phyloP scores from a whole-genome alignment of 1,284 basidiomycete species.

The Acaromyces ingoldii region DNA sequence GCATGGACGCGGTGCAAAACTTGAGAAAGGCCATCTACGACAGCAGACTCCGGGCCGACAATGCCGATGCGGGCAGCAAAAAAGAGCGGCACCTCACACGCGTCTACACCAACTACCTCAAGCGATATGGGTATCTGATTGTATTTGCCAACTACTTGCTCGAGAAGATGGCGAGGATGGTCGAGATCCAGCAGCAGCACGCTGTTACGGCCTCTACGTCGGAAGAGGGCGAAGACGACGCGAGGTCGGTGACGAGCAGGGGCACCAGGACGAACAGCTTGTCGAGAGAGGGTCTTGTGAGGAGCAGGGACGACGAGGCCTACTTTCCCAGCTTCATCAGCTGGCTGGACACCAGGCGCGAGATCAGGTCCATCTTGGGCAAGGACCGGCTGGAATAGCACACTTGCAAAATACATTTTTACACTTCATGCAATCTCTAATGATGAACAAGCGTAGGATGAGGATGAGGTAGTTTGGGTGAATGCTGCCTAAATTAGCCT shows the following conservation, averaged over 20 bases:
- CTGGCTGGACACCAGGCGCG: conserved; percentile 43
- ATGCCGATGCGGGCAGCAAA: conserved; percentile 33
- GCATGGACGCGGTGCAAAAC: conserved; percentile 50
- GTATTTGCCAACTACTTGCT: conserved; percentile 87
- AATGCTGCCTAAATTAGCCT: too few species aligned
- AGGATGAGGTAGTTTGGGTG: too few species aligned
- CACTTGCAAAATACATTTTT: too few species aligned
- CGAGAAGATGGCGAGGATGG: conserved; percentile 51
- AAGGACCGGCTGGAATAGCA: background rate
- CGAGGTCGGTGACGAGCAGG: background rate
- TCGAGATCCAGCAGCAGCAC: conserved; percentile 11
- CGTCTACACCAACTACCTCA: conserved; percentile 46
- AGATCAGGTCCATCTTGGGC: conserved; percentile 19
- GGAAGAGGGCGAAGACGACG: conserved; percentile 8
- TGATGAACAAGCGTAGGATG: too few species aligned
- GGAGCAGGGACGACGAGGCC: conserved; percentile 4
- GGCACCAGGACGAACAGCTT: background rate
- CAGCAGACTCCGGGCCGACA: conserved; percentile 42
- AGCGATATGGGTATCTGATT: conserved; percentile 76
- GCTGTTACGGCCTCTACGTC: conserved; percentile 9
- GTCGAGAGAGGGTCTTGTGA: background rate
- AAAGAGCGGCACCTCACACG: conserved; percentile 31
- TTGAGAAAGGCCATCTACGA: conserved; percentile 49
- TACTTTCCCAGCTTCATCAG: conserved; percentile 45
- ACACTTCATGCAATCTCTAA: too few species aligned